Evolutionary conservation across 2,329 filamentous ascomycete genomes (phyloP).

Genomic region (Biscogniauxia marginata): DNA sequence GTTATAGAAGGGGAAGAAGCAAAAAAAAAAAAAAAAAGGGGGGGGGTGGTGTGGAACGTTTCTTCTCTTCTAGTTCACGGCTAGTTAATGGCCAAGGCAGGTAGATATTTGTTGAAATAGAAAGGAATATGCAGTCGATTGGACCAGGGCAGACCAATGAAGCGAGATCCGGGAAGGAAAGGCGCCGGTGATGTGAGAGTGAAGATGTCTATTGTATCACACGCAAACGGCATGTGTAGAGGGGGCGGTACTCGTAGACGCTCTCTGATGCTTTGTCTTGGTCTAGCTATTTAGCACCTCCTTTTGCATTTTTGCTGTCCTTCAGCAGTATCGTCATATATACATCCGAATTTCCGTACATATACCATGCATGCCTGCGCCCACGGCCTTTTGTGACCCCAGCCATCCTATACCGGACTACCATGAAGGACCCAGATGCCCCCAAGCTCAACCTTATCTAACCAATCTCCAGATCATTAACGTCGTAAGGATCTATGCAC

Average conservation of each 20-base stretch:
- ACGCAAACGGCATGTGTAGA: not conserved
- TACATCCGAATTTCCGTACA: not conserved
- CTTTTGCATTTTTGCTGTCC: not conserved
- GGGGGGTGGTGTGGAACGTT: no score
- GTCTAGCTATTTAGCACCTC: not conserved
- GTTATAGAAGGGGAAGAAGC: no score
- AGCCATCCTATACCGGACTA: not conserved
- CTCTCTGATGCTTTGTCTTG: not conserved
- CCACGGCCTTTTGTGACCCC: not conserved
- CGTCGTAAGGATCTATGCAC: not conserved
- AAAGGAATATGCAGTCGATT: no score
- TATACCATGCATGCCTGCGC: not conserved
- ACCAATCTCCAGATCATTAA: not conserved
- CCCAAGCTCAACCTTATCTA: not conserved
- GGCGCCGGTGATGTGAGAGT: no score
- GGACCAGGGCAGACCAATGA: no score
- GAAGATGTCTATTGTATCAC: not conserved
- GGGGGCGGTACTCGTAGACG: not conserved
- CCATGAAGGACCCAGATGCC: not conserved
- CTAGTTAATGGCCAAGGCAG: no score
- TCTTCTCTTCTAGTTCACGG: no score
- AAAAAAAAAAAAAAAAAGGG: no score
- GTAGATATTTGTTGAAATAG: no score
- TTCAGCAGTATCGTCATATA: not conserved
- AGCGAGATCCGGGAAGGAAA: no score